Evolutionary conservation across 495 filamentous ascomycete genomes (phyloP).

Genomic region (Evansstolkia leycettana): DNA sequence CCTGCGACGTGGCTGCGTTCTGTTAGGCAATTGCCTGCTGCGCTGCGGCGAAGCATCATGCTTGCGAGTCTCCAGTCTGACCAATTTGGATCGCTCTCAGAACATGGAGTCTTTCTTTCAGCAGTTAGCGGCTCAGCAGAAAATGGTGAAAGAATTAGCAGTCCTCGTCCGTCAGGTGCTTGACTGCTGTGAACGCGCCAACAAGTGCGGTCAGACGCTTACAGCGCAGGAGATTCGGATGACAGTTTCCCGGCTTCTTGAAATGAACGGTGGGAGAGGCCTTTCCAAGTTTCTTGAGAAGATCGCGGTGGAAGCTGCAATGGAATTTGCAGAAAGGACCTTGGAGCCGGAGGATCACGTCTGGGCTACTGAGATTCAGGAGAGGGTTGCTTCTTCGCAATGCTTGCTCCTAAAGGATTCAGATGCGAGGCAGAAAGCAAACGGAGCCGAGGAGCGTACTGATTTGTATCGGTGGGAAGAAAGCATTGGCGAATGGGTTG

Average conservation of each 20-base stretch:
- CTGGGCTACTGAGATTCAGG: conserved; percentile 36
- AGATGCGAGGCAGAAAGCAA: conserved; percentile 8
- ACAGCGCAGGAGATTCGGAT: conserved; percentile 16
- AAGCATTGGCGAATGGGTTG: conserved; percentile 43
- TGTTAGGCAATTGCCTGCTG: conserved; percentile 23
- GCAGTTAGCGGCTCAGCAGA: conserved; percentile 16
- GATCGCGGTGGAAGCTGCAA: conserved; percentile 35
- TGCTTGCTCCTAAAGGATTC: conserved; percentile 1
- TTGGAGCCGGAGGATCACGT: conserved; percentile 34
- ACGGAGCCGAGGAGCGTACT: conserved; percentile 4
- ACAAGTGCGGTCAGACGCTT: conserved; percentile 11
- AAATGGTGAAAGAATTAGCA: conserved; percentile 26
- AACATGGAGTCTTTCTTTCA: conserved; percentile 13
- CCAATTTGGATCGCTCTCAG: conserved; percentile 7
- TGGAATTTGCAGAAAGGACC: conserved; percentile 33
- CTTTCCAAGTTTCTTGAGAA: conserved; percentile 20
- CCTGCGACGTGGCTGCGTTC: conserved; percentile 25
- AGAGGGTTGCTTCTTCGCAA: conserved; percentile 16
- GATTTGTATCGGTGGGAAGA: conserved; percentile 43
- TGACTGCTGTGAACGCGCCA: conserved; percentile 18
- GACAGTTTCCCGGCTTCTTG: conserved; percentile 18
- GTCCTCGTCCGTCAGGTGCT: conserved; percentile 24
- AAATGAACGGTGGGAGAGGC: conserved; percentile 10
- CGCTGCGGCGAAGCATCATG: conserved; percentile 15
- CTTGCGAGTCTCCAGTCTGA: conserved; percentile 1